phyloP scores from a whole-genome alignment of 345 rosid species.

The Brassica rapa region DNA sequence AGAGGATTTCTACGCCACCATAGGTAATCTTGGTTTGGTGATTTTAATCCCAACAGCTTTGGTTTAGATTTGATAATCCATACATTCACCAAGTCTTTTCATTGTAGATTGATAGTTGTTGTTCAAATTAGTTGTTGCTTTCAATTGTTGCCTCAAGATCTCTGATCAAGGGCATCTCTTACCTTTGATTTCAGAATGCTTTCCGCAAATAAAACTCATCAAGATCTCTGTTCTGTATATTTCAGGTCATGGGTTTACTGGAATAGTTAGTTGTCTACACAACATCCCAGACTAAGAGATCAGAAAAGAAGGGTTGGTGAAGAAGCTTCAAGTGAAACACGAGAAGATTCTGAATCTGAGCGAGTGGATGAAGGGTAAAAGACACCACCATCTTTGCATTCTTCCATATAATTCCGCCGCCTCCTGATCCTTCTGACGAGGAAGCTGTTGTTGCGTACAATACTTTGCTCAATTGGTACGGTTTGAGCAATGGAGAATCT shows the following conservation, averaged over 20 bases:
- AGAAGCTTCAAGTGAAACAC: conserved; percentile 56
- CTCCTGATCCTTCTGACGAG: conserved; percentile 82
- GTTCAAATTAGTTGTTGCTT: neutral
- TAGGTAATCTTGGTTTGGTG: neutral
- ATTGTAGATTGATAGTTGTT: neutral
- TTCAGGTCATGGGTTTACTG: conserved; percentile 85
- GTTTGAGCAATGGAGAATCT: conserved; percentile 50
- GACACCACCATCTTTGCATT: neutral
- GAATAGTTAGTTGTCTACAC: conserved; percentile 65
- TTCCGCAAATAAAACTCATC: neutral
- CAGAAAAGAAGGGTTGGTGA: conserved; percentile 43
- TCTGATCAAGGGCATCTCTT: neutral
- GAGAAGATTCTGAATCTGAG: conserved; percentile 52
- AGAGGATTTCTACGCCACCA: neutral
- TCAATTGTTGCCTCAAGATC: neutral
- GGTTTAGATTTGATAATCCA: neutral
- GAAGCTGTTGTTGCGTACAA: conserved; percentile 85
- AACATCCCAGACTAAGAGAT: conserved; percentile 52
- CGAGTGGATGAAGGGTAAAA: conserved; percentile 66
- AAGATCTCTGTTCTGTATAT: conserved; percentile 22
- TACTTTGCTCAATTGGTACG: conserved; percentile 79
- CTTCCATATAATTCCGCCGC: conserved; percentile 45
- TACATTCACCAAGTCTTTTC: neutral
- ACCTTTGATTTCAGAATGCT: neutral
- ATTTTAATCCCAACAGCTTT: neutral